Evolutionary conservation across 2,329 filamentous ascomycete species (phyloP), one percentile per base, ranked within the genome.

Genomic region (Venturia aucupariae): DNA sequence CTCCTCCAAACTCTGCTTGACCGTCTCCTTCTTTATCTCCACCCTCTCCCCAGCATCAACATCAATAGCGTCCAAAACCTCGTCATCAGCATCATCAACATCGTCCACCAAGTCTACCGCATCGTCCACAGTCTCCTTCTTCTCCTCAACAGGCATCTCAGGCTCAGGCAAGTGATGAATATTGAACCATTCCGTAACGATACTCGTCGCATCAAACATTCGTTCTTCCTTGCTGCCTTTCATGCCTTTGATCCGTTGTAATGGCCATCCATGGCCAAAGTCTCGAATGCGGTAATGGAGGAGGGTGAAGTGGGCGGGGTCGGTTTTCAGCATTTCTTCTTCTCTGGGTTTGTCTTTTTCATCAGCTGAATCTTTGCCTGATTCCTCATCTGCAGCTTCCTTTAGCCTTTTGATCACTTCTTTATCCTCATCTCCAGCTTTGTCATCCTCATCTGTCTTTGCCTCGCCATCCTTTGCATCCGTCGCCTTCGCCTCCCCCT

Each of bases 121-220:
- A 11, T 42, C 35, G 8, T 61, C 59, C 2, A 17, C 5, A 7
- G 30, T 30, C 15, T 61, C 35, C 35, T 24, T 46, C 4, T 27
- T 38, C 15, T 42, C 38, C 7, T 30, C 59, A 22, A 30, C 59
- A 2, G 13, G 27, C 35, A 24, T 6, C n/a, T 61, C 59, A 41
- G 59, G 38, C 38, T 61, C 59, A 61, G 64, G 61, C 46, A 65
- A 41, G 15, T 42, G 32, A 42, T 65, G 64, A 11, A 41, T 41
- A 41, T 55, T 59, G 32, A 65, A 65, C 41, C 39, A 65, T 22
- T 65, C 60, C 10, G 65, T 24, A 4, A 65, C n/a, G n/a, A 64
- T 24, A 8, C 22, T 30, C 19, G 60, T 65, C 8, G 60, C 39
- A 30, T 65, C 64, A 44, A 65, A 65, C 27, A 54, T 32, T 1